Conservation (phyloP, 305 asterid genomes). For the Solanum chacoense region DNA sequence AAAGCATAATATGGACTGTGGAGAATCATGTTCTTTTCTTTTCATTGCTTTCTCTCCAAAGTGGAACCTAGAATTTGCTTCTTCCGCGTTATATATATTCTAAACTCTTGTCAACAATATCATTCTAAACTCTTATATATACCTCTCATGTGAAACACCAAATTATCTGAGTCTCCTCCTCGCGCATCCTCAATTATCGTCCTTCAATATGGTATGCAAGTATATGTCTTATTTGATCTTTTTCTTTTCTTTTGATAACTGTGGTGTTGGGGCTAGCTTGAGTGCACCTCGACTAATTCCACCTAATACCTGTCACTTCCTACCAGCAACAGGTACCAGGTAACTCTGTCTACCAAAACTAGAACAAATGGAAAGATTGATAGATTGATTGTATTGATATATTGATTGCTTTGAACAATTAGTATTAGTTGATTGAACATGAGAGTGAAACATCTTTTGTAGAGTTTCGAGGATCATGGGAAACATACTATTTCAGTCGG, state of each 20-base stretch:
- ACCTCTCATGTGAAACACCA: neutral
- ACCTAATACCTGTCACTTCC: neutral
- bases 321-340: neutral
- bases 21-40: constrained; percentile 55
- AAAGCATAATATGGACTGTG: neutral
- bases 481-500: constrained; percentile 35
- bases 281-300: neutral
- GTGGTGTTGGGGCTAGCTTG: neutral
- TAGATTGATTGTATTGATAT: neutral
- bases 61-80: constrained; percentile 44
- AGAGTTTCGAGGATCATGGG: constrained; percentile 29
- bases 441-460: neutral
- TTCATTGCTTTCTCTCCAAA: constrained; percentile 26
- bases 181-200: neutral
- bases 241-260: neutral
- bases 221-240: neutral
- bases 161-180: neutral
- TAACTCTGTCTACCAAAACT: neutral
- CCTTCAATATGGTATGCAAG: neutral
- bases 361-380: neutral
- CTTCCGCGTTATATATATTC: neutral
- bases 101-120: neutral
- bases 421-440: neutral
- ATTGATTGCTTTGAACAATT: neutral
- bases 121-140: neutral